Evolutionary conservation across 805 yeast genomes (phyloP), one percentile per base, ranked within the genome.

Genomic region (Candida coleopterorum): DNA sequence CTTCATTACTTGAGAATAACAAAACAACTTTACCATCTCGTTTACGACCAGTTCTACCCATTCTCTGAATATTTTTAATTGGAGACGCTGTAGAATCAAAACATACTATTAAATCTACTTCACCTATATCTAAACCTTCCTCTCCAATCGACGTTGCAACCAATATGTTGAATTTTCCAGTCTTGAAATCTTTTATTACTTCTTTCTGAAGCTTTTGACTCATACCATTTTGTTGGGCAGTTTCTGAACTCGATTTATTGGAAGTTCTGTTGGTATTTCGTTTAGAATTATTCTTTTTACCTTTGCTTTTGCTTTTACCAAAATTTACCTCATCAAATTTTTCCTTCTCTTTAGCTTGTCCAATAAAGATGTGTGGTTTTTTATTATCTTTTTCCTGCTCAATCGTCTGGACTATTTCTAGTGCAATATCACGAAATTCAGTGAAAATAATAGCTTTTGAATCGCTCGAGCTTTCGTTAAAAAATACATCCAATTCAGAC

Each of bases 131-230:
- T 45, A 93, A 70, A 30, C 99, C 99, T 67, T 93, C 99, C 56
- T 93, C 99, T 32, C 97, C 99, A 53, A 93, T 90, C 0, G 96
- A 88, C 0, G 99, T 93, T 4, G 97, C 96, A 5, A 93, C 96
- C 15, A 93, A 62, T 7, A 86, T 78, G 52, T 93, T 94, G 50
- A 76, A 75, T 1, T 59, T 68, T 6, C 95, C 96, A 0, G 58
- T 50, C 49, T 81, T 85, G 60, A 93, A 93, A 39, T 79, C 69
- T 21, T 72, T 72, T 20, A 93, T 81, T 9, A 86, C 72, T 38
- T 80, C 81, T 47, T 86, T 87, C 51, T 93, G 99, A 29, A 75
- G 71, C 49, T 84, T 85, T 52, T 93, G 99, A 25, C 77, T 79
- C 97, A 93, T 90, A 6, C 97, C 97, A 29, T 72, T 76, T 14